Conservation (phyloP, 1,284 basidiomycete genomes). For the Trichosporon sp. region DNA sequence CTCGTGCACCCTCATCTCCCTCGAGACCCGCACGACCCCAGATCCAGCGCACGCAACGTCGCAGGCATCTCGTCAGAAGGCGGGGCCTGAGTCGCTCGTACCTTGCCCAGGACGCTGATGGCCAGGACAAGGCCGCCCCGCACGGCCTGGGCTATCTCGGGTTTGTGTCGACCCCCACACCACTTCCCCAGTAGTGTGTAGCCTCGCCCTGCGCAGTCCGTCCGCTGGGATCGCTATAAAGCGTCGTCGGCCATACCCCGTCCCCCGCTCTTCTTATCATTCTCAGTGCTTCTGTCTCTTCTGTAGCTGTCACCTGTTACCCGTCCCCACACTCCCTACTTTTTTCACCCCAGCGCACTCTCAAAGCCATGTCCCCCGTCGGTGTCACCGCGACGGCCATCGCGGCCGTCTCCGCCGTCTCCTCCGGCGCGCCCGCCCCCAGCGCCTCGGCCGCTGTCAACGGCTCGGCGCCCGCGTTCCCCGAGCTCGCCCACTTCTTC, state of each 20-base stretch:
- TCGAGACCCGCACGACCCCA: background rate
- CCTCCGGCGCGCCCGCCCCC: background rate
- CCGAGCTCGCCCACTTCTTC: constrained; percentile 28
- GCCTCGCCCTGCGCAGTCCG: background rate
- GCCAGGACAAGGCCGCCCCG: too few species aligned
- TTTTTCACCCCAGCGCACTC: background rate
- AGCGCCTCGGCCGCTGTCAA: background rate
- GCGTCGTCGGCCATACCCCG: too few species aligned
- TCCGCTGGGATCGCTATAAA: too few species aligned
- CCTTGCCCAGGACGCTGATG: too few species aligned
- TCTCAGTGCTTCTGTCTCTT: too few species aligned
- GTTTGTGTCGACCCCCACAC: background rate
- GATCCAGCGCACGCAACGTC: background rate
- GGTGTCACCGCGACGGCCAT: background rate
- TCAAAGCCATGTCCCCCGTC: background rate
- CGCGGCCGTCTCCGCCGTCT: background rate
- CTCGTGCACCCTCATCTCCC: background rate
- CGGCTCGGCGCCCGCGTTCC: constrained; percentile 11
- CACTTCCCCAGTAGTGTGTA: background rate
- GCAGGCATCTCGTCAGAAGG: background rate
- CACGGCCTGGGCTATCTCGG: background rate
- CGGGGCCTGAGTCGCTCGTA: too few species aligned
- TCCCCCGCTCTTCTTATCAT: background rate
- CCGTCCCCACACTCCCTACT: background rate
- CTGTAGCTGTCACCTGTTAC: too few species aligned